Evolutionary conservation across 2,329 filamentous ascomycete species (phyloP).

Genomic region (Xylaria sp.): DNA sequence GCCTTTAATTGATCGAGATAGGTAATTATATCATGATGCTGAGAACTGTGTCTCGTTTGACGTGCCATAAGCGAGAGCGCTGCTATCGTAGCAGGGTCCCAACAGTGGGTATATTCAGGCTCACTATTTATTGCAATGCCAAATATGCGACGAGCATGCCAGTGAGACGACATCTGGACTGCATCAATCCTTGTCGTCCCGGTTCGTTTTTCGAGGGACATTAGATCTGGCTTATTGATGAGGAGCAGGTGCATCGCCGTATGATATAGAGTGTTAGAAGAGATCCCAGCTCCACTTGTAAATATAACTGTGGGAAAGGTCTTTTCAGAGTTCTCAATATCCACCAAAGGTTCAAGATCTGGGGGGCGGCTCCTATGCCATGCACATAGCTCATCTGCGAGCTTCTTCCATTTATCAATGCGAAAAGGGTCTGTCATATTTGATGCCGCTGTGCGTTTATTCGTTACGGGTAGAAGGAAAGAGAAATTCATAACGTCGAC

Average conservation of each 20-base stretch:
- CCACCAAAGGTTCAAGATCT: slow-evolving; percentile 25
- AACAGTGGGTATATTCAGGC: slow-evolving; percentile 31
- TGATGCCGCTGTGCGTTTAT: not conserved
- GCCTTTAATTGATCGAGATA: slow-evolving; percentile 30
- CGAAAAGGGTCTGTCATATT: not conserved
- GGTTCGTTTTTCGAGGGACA: slow-evolving; percentile 1
- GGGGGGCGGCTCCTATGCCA: slow-evolving; percentile 28
- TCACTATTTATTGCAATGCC: slow-evolving; percentile 40
- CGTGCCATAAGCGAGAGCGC: slow-evolving; percentile 34
- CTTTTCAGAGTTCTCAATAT: slow-evolving; percentile 16
- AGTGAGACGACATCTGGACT: slow-evolving; percentile 26
- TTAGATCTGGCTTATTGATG: slow-evolving; percentile 16
- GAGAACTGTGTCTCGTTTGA: slow-evolving; percentile 22
- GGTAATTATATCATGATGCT: slow-evolving; percentile 31
- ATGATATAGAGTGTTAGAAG: slow-evolving; percentile 36
- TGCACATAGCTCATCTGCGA: slow-evolving; percentile 11
- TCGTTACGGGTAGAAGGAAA: slow-evolving; percentile 8
- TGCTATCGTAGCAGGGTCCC: slow-evolving; percentile 39
- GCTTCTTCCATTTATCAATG: slow-evolving; percentile 8
- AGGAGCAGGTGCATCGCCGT: slow-evolving; percentile 38
- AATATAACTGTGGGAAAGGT: slow-evolving; percentile 35
- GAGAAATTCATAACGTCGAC: slow-evolving; percentile 30
- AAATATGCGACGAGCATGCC: slow-evolving; percentile 38
- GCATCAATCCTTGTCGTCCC: not conserved
- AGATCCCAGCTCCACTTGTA: slow-evolving; percentile 34